These are phyloP conservation scores for Penicillium fimorum DNA, from an alignment of 495 filamentous ascomycete genomes.

Conservation along the genomic window DNA sequence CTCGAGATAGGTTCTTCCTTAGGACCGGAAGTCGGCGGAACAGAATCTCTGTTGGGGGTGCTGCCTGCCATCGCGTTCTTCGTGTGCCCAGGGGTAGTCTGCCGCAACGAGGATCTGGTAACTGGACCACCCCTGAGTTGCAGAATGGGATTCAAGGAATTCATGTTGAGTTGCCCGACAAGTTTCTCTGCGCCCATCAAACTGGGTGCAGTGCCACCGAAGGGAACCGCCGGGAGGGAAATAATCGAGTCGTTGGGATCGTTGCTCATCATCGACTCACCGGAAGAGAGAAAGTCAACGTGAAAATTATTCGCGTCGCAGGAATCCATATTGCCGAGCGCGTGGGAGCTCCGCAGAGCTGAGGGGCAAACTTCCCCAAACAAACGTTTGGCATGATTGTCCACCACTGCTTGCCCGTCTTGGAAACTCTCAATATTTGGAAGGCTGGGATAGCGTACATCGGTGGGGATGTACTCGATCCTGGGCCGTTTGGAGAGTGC, in stretches of 20 bases:
- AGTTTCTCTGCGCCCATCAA: conserved; percentile 66
- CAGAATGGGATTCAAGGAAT: conserved; percentile 46
- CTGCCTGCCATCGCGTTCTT: conserved; percentile 21
- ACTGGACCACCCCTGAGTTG: conserved; percentile 31
- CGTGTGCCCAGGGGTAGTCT: conserved; percentile 32
- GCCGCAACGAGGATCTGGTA: conserved; percentile 35
- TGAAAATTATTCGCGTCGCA: conserved; percentile 31
- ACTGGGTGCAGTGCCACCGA: conserved; percentile 52
- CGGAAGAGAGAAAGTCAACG: conserved; percentile 40
- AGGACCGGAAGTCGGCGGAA: conserved; percentile 15
- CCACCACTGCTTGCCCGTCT: conserved; percentile 29
- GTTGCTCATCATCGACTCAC: conserved; percentile 48
- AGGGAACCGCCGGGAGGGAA: conserved; percentile 41
- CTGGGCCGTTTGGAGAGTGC: conserved; percentile 43
- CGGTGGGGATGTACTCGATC: conserved; percentile 29
- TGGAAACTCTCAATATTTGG: conserved; percentile 44
- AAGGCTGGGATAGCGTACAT: conserved; percentile 45
- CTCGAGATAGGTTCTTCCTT: conserved; percentile 2
- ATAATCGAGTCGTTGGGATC: conserved; percentile 40
- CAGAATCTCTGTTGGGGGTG: conserved; percentile 1
- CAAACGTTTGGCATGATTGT: conserved; percentile 50
- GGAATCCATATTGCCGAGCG: conserved; percentile 37
- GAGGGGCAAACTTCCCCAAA: conserved; percentile 81
- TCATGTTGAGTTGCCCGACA: conserved; percentile 67
- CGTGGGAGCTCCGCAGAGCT: conserved; percentile 62